Conservation (phyloP, 164 flowering plant species). For the Sedum album region DNA sequence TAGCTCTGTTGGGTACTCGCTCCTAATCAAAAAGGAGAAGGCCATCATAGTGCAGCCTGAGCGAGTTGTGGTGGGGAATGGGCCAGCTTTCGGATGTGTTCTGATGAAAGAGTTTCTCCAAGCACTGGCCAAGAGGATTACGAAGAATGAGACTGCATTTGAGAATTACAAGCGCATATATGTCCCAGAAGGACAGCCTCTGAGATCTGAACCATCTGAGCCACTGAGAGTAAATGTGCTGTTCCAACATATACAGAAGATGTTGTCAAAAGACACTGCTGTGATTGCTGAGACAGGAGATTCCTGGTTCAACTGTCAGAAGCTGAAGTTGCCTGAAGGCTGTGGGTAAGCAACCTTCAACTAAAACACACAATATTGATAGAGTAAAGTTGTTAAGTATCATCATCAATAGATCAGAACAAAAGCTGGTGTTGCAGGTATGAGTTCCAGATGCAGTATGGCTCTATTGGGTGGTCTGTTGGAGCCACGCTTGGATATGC, state of each 20-base stretch:
- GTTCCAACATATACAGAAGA: constrained; percentile 39
- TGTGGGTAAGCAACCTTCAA: constrained; percentile 29
- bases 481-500: constrained; percentile 43
- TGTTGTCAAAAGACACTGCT: constrained; percentile 31
- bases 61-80: constrained; percentile 22
- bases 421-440: constrained; percentile 31
- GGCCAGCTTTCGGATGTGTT: constrained; percentile 28
- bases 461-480: constrained; percentile 46
- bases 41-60: constrained; percentile 33
- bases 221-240: constrained; percentile 25
- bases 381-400: background rate
- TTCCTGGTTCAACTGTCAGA: constrained; percentile 48
- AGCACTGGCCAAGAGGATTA: constrained; percentile 19
- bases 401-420: constrained; percentile 6
- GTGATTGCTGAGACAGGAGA: constrained; percentile 50
- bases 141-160: constrained; percentile 18
- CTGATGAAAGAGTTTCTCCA: constrained; percentile 27
- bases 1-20: constrained; percentile 34
- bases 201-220: constrained; percentile 17
- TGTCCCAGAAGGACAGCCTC: constrained; percentile 22
- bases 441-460: constrained; percentile 46
- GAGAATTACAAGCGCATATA: constrained; percentile 25
- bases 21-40: constrained; percentile 29
- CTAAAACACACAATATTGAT: background rate
- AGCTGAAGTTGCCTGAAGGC: constrained; percentile 35